These are phyloP conservation scores for Marasmius fiardii DNA, from an alignment of 1,284 basidiomycete species.

Conservation along the genomic window DNA sequence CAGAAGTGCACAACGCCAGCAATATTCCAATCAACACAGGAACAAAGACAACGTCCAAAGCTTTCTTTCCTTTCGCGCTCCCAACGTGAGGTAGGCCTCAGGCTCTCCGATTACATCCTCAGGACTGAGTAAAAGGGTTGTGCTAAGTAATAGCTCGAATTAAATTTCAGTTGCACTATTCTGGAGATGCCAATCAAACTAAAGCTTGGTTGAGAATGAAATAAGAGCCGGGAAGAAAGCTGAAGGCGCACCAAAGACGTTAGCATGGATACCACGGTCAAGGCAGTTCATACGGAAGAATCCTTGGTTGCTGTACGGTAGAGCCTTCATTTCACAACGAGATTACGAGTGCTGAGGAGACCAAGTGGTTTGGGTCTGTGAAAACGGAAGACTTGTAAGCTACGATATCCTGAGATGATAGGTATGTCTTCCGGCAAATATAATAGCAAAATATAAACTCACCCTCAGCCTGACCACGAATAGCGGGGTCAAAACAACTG, in stretches of 20 bases:
- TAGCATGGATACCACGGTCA: too few species aligned
- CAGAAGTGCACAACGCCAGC: constrained; percentile 40
- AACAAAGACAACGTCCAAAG: constrained; percentile 54
- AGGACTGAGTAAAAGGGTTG: constrained; percentile 87
- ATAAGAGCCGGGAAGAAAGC: constrained; percentile 72
- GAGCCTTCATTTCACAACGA: too few species aligned
- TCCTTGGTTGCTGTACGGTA: too few species aligned
- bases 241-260: constrained; percentile 82
- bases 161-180: constrained; percentile 85
- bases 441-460: too few species aligned
- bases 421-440: too few species aligned
- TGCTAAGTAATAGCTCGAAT: constrained; percentile 83
- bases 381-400: too few species aligned
- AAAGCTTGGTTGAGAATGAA: constrained; percentile 91
- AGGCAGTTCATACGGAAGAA: too few species aligned
- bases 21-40: constrained; percentile 59
- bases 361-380: too few species aligned
- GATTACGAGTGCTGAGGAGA: too few species aligned
- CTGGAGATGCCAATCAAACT: constrained; percentile 83
- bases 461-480: too few species aligned
- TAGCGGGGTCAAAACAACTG: too few species aligned
- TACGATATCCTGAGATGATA: too few species aligned
- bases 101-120: constrained; percentile 90
- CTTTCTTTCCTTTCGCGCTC: constrained; percentile 13
- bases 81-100: constrained; percentile 60